A percentile compares a stretch with the other conserved stretches of the same genome.
phyloP scores from a whole-genome alignment of 2,329 filamentous ascomycete genomes.

The Neofusicoccum sp. region DNA sequence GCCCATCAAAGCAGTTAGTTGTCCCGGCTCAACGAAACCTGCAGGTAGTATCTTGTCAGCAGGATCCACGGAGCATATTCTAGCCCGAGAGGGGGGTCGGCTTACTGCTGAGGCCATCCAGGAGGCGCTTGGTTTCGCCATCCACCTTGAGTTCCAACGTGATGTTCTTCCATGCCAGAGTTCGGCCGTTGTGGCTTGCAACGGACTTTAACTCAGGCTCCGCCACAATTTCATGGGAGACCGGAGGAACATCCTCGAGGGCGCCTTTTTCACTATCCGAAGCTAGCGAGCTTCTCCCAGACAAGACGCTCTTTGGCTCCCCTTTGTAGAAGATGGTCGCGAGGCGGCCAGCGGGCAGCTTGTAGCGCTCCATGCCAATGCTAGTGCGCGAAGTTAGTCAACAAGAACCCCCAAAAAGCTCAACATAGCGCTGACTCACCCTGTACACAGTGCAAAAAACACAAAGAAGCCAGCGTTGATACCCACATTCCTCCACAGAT shows the following conservation, averaged over 20 bases:
- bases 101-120: not conserved
- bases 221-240: not conserved
- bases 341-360: not conserved
- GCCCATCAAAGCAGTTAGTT: constrained; percentile 77
- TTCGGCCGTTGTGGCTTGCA: not conserved
- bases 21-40: constrained; percentile 68
- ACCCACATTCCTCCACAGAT: constrained; percentile 29
- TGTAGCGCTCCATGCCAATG: not conserved
- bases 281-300: not conserved
- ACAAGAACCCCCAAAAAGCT: not conserved
- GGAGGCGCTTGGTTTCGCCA: not conserved
- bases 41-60: not conserved
- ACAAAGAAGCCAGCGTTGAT: not conserved
- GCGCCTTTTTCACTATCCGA: not conserved
- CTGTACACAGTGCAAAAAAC: not conserved
- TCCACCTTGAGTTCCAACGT: not conserved
- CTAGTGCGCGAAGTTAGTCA: not conserved
- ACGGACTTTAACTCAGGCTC: not conserved
- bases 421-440: not conserved
- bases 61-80: not conserved
- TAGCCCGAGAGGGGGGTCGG: not conserved
- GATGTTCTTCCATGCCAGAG: not conserved
- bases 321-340: not conserved
- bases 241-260: not conserved
- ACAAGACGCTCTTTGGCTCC: not conserved